Conservation (phyloP, 2,329 filamentous ascomycete species). For the Penicillium rolfsii region DNA sequence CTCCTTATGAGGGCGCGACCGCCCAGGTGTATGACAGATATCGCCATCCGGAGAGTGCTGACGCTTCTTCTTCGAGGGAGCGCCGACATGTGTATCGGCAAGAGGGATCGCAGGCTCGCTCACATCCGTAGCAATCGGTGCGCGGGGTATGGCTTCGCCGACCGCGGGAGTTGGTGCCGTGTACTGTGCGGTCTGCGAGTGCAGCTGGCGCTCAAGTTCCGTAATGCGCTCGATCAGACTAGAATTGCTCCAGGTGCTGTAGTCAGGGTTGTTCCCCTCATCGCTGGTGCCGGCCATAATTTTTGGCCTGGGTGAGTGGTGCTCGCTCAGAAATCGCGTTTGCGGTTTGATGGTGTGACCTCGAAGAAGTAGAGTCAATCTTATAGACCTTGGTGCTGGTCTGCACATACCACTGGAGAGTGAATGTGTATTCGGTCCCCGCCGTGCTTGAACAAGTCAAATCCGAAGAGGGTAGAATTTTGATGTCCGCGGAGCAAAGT, state of each 20-base stretch:
- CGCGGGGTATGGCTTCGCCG: constrained; percentile 5
- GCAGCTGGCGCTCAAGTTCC: constrained; percentile 68
- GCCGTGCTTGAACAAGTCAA: constrained; percentile 8
- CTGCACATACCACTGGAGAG: constrained; percentile 39
- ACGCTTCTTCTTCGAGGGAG: constrained; percentile 21
- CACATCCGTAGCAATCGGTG: constrained; percentile 23
- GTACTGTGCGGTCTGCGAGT: constrained; percentile 50
- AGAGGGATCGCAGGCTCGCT: constrained; percentile 28
- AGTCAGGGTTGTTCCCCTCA: constrained; percentile 46
- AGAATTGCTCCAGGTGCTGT: constrained; percentile 69
- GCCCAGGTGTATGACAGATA: constrained; percentile 29
- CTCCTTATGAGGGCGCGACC: constrained; percentile 45
- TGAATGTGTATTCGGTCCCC: constrained; percentile 3
- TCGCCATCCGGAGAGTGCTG: constrained; percentile 27
- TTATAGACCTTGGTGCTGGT: constrained; percentile 20
- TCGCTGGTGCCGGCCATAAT: constrained; percentile 30
- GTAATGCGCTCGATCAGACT: constrained; percentile 70
- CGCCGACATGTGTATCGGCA: constrained; percentile 9
- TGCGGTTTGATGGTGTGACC: constrained; percentile 15
- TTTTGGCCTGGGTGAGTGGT: constrained; percentile 20
- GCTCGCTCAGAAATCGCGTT: constrained; percentile 18
- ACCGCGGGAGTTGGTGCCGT: constrained; percentile 16
- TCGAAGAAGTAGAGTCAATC: constrained; percentile 20
- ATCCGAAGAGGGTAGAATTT: constrained; percentile 14
- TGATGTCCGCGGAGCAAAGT: constrained; percentile 14